A percentile compares a stretch with the other conserved stretches of the same genome.
Evolutionary conservation across 257 asterid genomes (phyloP).

Genomic region (Eustoma russellianum): DNA sequence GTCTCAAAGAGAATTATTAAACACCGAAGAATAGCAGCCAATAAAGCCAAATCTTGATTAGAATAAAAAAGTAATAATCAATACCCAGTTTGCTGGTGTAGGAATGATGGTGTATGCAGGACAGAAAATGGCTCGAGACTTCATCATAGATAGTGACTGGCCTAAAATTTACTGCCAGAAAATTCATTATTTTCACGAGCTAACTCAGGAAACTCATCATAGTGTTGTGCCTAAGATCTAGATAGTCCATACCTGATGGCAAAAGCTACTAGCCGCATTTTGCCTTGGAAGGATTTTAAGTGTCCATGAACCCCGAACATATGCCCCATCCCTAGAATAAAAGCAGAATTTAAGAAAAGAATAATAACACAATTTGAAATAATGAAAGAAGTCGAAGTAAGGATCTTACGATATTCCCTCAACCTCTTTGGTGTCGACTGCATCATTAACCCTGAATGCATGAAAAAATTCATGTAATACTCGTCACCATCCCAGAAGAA

Average conservation of each 20-base stretch:
- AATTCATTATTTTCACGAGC: too few species aligned
- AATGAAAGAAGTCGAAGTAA: not conserved
- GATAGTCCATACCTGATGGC: conserved; percentile 55
- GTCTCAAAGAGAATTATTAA: not conserved
- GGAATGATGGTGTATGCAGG: conserved; percentile 56
- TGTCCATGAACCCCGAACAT: conserved; percentile 74
- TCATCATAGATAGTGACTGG: conserved; percentile 64
- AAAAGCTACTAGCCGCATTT: conserved; percentile 50
- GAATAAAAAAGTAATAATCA: not conserved
- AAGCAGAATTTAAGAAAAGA: not conserved
- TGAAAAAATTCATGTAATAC: not conserved
- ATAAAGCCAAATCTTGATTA: not conserved
- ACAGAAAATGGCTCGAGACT: conserved; percentile 68
- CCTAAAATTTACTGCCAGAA: conserved; percentile 27
- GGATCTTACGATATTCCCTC: conserved; percentile 37
- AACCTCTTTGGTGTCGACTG: conserved; percentile 63
- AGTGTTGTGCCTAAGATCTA: too few species aligned
- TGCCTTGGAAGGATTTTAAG: conserved; percentile 49
- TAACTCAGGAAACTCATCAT: too few species aligned
- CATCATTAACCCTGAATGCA: conserved; percentile 63
- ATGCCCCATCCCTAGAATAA: conserved; percentile 50
- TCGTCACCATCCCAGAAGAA: not conserved
- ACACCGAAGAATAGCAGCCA: not conserved
- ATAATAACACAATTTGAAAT: not conserved
- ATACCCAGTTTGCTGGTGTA: conserved; percentile 49